Evolutionary conservation across 257 asterid species (phyloP).

Genomic region (Rubia yunnanensis): DNA sequence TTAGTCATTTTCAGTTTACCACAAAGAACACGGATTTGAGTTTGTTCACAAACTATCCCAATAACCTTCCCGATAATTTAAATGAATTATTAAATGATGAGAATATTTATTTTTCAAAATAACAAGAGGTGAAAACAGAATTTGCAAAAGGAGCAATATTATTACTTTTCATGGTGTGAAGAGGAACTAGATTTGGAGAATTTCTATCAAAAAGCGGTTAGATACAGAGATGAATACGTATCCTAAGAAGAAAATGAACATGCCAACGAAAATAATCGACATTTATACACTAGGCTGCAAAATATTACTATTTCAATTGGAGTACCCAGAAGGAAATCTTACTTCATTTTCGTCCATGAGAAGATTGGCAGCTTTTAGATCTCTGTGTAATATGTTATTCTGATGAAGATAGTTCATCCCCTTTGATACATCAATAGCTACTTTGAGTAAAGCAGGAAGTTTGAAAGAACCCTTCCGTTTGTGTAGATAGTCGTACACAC

Average conservation of each 20-base stretch:
- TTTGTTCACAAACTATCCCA: not conserved
- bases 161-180: not conserved
- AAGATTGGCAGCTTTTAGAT: constrained; percentile 96
- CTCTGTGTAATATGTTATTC: constrained; percentile 94
- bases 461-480: constrained; percentile 88
- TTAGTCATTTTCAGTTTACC: not conserved
- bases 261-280: not conserved
- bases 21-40: not conserved
- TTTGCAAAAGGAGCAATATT: not conserved
- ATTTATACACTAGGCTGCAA: not conserved
- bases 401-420: constrained; percentile 99
- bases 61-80: not conserved
- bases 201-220: not conserved
- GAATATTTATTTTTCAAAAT: no score
- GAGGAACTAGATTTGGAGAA: not conserved
- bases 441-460: constrained; percentile 81
- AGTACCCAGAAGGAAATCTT: constrained; percentile 19
- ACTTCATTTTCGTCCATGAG: constrained; percentile 95
- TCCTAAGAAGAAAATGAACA: not conserved
- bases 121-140: not conserved
- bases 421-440: constrained; percentile 87
- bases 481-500: constrained; percentile 89
- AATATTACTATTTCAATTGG: not conserved
- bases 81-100: not conserved
- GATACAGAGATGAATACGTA: not conserved